Conservation (phyloP, 2,329 filamentous ascomycete genomes). For the Phoma sp. region DNA sequence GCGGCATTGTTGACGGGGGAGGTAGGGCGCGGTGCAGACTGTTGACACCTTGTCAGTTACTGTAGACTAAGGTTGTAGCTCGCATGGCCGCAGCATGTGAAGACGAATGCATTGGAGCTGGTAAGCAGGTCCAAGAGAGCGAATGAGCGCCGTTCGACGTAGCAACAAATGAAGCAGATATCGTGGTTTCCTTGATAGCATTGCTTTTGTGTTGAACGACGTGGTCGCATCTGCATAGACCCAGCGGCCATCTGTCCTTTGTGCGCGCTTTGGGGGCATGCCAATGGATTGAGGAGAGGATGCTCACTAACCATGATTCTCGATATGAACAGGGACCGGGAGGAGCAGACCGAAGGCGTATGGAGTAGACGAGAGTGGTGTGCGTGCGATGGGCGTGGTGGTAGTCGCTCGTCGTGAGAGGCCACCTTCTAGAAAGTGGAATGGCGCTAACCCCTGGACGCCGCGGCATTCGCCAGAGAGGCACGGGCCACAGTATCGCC, state of each 20-base stretch:
- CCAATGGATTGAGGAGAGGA: conserved; percentile 1
- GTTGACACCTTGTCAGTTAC: conserved; percentile 15
- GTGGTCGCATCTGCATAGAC: conserved; percentile 3
- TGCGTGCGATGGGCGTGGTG: conserved; percentile 9
- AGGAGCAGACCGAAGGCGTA: conserved; percentile 11
- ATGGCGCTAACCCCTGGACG: conserved; percentile 2
- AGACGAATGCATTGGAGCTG: neutral
- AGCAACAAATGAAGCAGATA: neutral
- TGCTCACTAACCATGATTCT: conserved; percentile 13
- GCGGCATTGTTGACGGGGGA: conserved; percentile 47
- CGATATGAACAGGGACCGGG: conserved; percentile 2
- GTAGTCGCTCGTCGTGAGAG: conserved; percentile 13
- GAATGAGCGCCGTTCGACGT: neutral
- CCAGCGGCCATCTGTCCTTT: conserved; percentile 12
- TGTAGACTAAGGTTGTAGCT: neutral
- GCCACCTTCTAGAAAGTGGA: conserved; percentile 17
- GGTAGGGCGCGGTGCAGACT: conserved; percentile 48
- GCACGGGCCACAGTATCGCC: conserved; percentile 12
- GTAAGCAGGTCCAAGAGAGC: neutral
- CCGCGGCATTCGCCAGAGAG: conserved; percentile 5
- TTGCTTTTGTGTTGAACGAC: neutral
- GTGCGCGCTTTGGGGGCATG: neutral
- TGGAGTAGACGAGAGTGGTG: conserved; percentile 9
- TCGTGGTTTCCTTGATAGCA: neutral
- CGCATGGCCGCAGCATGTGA: neutral